These are phyloP conservation scores for Gracilaria domingensis DNA, from an alignment of 23 red algal genomes.

Conservation along the genomic window DNA sequence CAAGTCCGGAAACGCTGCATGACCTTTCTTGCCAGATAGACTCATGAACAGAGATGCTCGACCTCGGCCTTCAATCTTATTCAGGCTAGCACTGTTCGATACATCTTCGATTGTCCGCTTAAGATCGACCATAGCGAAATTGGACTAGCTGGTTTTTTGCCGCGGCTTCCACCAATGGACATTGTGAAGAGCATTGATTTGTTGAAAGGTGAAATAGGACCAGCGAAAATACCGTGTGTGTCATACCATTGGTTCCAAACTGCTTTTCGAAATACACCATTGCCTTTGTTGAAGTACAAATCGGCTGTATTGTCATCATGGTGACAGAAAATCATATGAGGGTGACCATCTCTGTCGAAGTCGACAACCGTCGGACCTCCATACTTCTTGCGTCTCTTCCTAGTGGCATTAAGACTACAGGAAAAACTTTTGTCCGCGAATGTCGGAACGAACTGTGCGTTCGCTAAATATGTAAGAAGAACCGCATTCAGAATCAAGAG, in stretches of 20 bases:
- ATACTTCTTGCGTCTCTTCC: too few relatives aligned
- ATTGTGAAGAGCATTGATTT: constrained; percentile 6
- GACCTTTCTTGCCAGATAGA: background rate
- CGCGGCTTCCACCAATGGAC: too few relatives aligned
- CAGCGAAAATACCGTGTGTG: background rate
- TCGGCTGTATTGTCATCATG: too few relatives aligned
- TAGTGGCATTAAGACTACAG: too few relatives aligned
- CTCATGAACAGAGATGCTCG: constrained; percentile 28
- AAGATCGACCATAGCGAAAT: constrained; percentile 5
- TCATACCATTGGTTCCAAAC: constrained; percentile 39
- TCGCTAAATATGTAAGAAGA: too few relatives aligned
- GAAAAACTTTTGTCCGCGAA: too few relatives aligned
- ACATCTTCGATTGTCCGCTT: constrained; percentile 4
- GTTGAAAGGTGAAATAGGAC: background rate
- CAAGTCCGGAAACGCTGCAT: background rate
- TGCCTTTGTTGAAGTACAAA: too few relatives aligned
- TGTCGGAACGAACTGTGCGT: too few relatives aligned
- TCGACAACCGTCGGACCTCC: constrained; percentile 62
- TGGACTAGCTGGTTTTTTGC: constrained; percentile 27
- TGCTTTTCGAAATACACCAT: too few relatives aligned
- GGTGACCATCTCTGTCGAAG: constrained; percentile 69
- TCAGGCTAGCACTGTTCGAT: background rate
- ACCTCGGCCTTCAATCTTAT: constrained; percentile 18
- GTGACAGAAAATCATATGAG: constrained; percentile 65
- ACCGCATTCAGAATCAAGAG: background rate